Evolutionary conservation across 1,139 yeast species (phyloP).

Genomic region (Eremothecium sinecaudum): DNA sequence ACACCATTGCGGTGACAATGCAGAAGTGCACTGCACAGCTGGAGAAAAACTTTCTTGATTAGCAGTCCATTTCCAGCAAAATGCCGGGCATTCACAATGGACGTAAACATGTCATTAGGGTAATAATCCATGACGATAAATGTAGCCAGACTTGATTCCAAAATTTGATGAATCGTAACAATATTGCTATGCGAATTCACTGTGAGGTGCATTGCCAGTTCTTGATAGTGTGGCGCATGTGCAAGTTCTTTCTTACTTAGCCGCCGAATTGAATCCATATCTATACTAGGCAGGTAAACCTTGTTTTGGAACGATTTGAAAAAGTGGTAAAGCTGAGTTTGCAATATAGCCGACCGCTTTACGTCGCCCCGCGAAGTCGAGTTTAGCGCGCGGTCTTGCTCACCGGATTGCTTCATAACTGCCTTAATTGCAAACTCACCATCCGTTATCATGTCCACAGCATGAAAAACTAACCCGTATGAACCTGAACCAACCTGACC

Average conservation of each 20-base stretch:
- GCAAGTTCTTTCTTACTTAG: conserved; percentile 20
- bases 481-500: conserved; percentile 80
- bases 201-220: conserved; percentile 59
- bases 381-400: conserved; percentile 22
- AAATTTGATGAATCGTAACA: conserved; percentile 65
- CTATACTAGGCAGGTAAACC: conserved; percentile 25
- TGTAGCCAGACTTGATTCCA: conserved; percentile 45
- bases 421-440: conserved; percentile 64
- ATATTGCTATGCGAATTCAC: conserved; percentile 75
- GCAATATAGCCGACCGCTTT: conserved; percentile 23
- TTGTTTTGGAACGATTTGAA: conserved; percentile 23
- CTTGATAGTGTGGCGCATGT: conserved; percentile 36
- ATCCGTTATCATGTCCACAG: conserved; percentile 45
- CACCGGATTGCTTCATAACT: conserved; percentile 40
- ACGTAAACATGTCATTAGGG: conserved; percentile 70
- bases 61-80: conserved; percentile 29
- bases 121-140: conserved; percentile 76
- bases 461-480: conserved; percentile 74
- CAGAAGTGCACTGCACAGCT: conserved; percentile 60
- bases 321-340: conserved; percentile 23
- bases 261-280: conserved; percentile 22
- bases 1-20: conserved; percentile 60
- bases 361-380: conserved; percentile 13
- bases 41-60: conserved; percentile 66
- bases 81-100: conserved; percentile 59